A percentile compares a stretch with the other conserved stretches of the same genome.
phyloP scores from a whole-genome alignment of 202 grass and related monocot species.

The Schoenoplectus triqueter region DNA sequence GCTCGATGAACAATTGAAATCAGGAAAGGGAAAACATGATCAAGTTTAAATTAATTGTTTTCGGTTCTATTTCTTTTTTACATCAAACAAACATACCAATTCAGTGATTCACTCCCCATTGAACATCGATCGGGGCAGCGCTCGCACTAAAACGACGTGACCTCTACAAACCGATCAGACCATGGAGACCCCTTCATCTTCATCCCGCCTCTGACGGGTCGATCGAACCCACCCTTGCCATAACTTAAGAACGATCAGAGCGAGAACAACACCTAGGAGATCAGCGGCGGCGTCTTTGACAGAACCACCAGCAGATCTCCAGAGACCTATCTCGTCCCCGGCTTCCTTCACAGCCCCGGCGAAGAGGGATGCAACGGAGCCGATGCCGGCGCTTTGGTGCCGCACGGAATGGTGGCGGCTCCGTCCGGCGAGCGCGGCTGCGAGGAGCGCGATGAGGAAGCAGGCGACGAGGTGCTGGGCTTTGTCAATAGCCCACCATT shows the following conservation, averaged over 20 bases:
- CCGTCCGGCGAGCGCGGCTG: slow-evolving; percentile 44
- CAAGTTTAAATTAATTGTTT: too few species aligned
- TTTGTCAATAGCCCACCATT: slow-evolving; percentile 75
- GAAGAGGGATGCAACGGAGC: slow-evolving; percentile 57
- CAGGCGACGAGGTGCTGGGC: slow-evolving; percentile 69
- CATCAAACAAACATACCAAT: not conserved
- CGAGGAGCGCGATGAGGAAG: slow-evolving; percentile 60
- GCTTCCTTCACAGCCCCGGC: slow-evolving; percentile 74
- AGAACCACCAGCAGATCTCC: slow-evolving; percentile 74
- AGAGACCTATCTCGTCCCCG: slow-evolving; percentile 67
- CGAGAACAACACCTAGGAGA: slow-evolving; percentile 51
- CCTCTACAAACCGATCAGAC: slow-evolving; percentile 42
- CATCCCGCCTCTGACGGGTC: slow-evolving; percentile 30
- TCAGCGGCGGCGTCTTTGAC: slow-evolving; percentile 73
- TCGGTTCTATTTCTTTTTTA: too few species aligned
- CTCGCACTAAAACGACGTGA: too few species aligned
- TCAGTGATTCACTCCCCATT: slow-evolving; percentile 16
- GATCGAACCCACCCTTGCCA: slow-evolving; percentile 26
- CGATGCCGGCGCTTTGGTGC: slow-evolving; percentile 31
- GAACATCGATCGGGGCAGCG: not conserved
- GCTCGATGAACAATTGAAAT: too few species aligned
- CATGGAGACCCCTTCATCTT: slow-evolving; percentile 45
- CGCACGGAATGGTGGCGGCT: slow-evolving; percentile 50
- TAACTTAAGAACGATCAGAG: slow-evolving; percentile 41
- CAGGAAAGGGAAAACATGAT: too few species aligned